Percentiles rank a stretch among this genome's conserved stretches.
Conservation (phyloP, 192 early-diverging fungal genomes). For the Rhizophagus prolifer region DNA sequence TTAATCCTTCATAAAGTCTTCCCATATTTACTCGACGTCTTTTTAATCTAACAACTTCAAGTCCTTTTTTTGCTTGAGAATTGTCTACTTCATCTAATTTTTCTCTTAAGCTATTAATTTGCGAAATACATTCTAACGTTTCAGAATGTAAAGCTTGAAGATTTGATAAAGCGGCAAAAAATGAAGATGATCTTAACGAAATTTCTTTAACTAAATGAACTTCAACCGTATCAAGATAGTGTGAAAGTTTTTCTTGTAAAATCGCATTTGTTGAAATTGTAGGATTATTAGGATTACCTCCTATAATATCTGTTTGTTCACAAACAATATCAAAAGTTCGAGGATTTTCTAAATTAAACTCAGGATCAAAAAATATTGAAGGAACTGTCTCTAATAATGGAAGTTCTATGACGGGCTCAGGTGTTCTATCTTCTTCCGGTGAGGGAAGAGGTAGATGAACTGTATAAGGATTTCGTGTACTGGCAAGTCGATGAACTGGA, state of each 20-base stretch:
- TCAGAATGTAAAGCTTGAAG: constrained; percentile 91
- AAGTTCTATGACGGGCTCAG: constrained; percentile 48
- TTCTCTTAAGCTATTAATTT: constrained; percentile 79
- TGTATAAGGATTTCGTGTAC: constrained; percentile 53
- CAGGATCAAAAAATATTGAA: constrained; percentile 78
- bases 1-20: constrained; percentile 65
- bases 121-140: constrained; percentile 81
- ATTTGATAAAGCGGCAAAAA: constrained; percentile 92
- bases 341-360: constrained; percentile 89
- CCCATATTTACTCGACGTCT: constrained; percentile 72
- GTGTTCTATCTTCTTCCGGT: constrained; percentile 41
- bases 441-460: constrained; percentile 38
- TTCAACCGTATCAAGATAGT: constrained; percentile 92
- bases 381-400: constrained; percentile 84
- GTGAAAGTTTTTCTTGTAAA: constrained; percentile 88
- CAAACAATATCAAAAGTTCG: constrained; percentile 83
- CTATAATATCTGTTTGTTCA: constrained; percentile 66
- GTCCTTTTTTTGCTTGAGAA: constrained; percentile 70
- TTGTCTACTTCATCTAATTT: constrained; percentile 64
- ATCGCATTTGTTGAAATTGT: constrained; percentile 61
- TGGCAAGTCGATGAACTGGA: constrained; percentile 50
- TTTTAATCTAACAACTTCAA: constrained; percentile 81
- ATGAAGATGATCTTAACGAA: constrained; percentile 88
- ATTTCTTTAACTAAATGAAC: constrained; percentile 94
- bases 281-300: constrained; percentile 42